phyloP scores from a whole-genome alignment of 2,329 filamentous ascomycete species.

The Chaetomium sp. region DNA sequence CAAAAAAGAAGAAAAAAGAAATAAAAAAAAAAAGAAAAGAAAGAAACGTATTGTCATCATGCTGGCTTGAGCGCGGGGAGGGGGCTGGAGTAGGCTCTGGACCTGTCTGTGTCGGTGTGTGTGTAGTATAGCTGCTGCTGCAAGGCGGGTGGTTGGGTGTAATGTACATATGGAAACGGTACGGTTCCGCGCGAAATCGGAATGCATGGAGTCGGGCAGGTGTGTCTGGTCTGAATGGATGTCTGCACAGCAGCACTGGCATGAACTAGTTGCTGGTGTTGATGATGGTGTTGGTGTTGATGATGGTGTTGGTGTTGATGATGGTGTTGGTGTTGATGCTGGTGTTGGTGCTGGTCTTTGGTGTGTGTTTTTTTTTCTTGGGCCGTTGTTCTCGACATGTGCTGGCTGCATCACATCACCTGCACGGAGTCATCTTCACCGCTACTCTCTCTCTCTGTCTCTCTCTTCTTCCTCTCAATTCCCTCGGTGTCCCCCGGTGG shows the following conservation, averaged over 20 bases:
- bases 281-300: neutral
- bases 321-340: neutral
- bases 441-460: neutral
- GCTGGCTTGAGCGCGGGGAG: neutral
- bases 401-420: neutral
- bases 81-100: neutral
- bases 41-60: neutral
- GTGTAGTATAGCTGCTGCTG: neutral
- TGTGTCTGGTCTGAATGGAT: neutral
- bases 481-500: neutral
- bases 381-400: neutral
- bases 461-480: neutral
- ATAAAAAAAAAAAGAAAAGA: neutral
- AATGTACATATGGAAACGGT: neutral
- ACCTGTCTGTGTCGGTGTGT: neutral
- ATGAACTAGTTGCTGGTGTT: neutral
- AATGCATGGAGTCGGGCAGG: neutral
- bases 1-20: neutral
- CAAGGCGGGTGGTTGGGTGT: neutral
- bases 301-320: neutral
- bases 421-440: neutral
- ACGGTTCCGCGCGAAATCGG: neutral
- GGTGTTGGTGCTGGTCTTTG: neutral
- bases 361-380: neutral
- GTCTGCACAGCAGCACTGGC: neutral